These are phyloP conservation scores for Sextonia rubra DNA, from an alignment of 164 flowering plant species.

Conservation along the genomic window DNA sequence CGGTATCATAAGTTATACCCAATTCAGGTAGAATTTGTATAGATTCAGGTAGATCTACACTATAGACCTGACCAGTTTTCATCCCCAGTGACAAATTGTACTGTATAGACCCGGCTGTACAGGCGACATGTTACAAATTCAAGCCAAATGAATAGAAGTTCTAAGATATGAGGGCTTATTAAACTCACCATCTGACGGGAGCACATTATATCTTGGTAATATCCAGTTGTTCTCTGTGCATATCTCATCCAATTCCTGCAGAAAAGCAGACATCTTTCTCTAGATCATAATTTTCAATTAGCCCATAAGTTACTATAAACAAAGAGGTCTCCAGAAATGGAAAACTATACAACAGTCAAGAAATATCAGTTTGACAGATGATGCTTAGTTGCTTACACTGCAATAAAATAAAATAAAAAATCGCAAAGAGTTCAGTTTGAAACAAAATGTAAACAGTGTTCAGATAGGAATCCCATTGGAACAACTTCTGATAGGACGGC, in stretches of 20 bases:
- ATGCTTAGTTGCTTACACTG: neutral
- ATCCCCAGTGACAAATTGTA: too few relatives aligned
- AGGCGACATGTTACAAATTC: neutral
- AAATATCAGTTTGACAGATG: neutral
- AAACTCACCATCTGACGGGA: conserved; percentile 37
- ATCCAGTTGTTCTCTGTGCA: conserved; percentile 51
- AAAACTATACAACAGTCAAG: neutral
- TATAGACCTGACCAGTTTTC: too few relatives aligned
- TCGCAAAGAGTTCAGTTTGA: too few relatives aligned
- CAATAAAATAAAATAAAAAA: too few relatives aligned
- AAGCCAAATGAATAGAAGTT: neutral
- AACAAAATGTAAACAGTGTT: too few relatives aligned
- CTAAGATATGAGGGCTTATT: neutral
- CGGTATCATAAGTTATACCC: too few relatives aligned
- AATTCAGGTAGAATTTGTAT: too few relatives aligned
- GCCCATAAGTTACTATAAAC: neutral
- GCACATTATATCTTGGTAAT: conserved; percentile 42
- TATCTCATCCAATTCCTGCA: conserved; percentile 59
- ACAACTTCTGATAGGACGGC: too few relatives aligned
- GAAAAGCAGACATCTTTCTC: neutral
- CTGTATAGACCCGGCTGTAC: too few relatives aligned
- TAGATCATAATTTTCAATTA: conserved; percentile 1
- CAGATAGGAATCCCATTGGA: too few relatives aligned
- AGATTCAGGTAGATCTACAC: too few relatives aligned
- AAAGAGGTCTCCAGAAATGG: neutral